A percentile compares a stretch with the other conserved stretches of the same genome.
Evolutionary conservation across 495 filamentous ascomycete genomes (phyloP).

Genomic region (Penicillium alfredii): DNA sequence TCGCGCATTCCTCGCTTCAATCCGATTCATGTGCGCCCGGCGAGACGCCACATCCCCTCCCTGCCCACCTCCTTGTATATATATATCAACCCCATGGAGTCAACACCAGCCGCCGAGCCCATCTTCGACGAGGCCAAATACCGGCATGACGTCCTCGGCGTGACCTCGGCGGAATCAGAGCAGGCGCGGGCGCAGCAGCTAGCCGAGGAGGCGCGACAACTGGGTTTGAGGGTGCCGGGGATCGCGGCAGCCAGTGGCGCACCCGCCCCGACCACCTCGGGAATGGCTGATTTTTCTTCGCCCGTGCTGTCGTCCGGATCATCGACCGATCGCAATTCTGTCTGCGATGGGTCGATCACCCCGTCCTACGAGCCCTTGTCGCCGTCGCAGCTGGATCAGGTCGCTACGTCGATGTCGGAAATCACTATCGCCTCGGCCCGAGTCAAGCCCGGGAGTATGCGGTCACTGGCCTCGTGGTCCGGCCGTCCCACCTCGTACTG

Average conservation of each 20-base stretch:
- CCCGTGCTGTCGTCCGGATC: conserved; percentile 34
- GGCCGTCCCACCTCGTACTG: conserved; percentile 41
- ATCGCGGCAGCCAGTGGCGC: conserved; percentile 34
- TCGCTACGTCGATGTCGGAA: conserved; percentile 33
- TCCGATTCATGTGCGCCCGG: neutral
- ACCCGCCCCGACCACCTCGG: conserved; percentile 36
- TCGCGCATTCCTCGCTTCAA: no score
- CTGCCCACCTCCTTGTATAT: conserved; percentile 1
- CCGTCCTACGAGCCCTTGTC: conserved; percentile 22
- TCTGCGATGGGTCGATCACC: conserved; percentile 25
- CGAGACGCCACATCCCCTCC: neutral
- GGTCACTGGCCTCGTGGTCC: conserved; percentile 38
- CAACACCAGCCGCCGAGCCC: conserved; percentile 1
- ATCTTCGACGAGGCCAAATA: conserved; percentile 34
- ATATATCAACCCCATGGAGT: conserved; percentile 15
- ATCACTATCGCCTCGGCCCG: conserved; percentile 34
- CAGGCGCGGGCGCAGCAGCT: conserved; percentile 31
- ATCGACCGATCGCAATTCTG: conserved; percentile 35
- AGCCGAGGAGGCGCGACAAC: conserved; percentile 33
- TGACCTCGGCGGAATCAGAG: conserved; percentile 33
- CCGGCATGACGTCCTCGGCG: conserved; percentile 33
- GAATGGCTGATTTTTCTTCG: conserved; percentile 34
- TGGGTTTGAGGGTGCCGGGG: conserved; percentile 36
- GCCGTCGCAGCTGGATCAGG: conserved; percentile 23
- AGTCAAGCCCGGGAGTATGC: conserved; percentile 31